Percentiles rank a stretch among this genome's conserved stretches.
These are phyloP conservation scores for Colletotrichum sp. DNA, from an alignment of 2,329 filamentous ascomycete species.

Conservation along the genomic window DNA sequence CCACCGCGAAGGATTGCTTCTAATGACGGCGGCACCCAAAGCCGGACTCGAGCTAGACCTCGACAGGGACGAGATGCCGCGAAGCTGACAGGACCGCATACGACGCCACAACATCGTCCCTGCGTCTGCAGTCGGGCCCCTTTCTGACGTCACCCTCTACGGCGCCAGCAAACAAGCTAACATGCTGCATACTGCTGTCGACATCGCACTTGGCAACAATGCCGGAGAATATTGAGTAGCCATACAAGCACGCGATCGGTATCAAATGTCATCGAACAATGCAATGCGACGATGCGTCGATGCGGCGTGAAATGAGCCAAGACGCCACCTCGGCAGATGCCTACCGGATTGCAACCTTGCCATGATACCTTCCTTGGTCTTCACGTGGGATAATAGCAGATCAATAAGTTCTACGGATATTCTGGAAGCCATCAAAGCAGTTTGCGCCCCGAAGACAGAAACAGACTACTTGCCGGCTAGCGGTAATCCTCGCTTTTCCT, in stretches of 20 bases:
- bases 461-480: neutral
- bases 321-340: neutral
- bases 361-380: neutral
- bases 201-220: neutral
- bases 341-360: neutral
- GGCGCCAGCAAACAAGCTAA: neutral
- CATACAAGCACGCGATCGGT: neutral
- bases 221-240: neutral
- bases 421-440: neutral
- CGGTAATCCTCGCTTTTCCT: neutral
- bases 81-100: neutral
- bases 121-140: neutral
- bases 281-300: neutral
- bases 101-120: neutral
- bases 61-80: neutral
- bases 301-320: neutral
- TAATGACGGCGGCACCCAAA: neutral
- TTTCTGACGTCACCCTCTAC: conserved; percentile 7
- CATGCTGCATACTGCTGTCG: neutral
- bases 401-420: too few relatives aligned
- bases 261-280: neutral
- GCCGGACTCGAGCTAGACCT: neutral
- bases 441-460: neutral
- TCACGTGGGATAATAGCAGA: neutral
- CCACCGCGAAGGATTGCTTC: neutral